Conservation (phyloP, 768 basidiomycete species). For the Tylopilus cervinicoccineus region DNA sequence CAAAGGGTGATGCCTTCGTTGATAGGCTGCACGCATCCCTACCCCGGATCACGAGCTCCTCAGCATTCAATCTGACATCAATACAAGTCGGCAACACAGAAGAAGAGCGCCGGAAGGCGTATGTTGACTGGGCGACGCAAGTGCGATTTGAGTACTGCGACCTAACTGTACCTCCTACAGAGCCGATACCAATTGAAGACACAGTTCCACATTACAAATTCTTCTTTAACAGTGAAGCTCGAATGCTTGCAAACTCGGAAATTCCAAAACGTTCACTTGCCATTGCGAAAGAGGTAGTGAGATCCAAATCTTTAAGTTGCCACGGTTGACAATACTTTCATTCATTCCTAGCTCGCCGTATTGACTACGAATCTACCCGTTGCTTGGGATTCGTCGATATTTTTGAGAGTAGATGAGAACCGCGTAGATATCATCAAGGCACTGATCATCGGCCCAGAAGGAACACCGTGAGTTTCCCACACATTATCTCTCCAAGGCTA, state of each 20-base stretch:
- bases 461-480: constrained; percentile 68
- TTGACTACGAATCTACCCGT: constrained; percentile 93
- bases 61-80: constrained; percentile 38
- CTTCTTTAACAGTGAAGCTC: constrained; percentile 76
- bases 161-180: constrained; percentile 48
- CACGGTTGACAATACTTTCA: constrained; percentile 8
- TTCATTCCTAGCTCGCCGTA: constrained; percentile 70
- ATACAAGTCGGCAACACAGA: constrained; percentile 51
- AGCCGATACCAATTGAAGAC: constrained; percentile 40
- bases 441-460: constrained; percentile 89
- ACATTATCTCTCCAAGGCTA: not conserved
- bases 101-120: constrained; percentile 62
- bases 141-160: constrained; percentile 92
- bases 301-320: not conserved
- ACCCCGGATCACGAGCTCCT: constrained; percentile 63
- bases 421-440: constrained; percentile 91
- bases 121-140: constrained; percentile 79
- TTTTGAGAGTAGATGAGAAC: constrained; percentile 88
- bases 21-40: constrained; percentile 70
- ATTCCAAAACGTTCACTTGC: constrained; percentile 90
- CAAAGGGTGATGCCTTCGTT: constrained; percentile 86
- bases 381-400: constrained; percentile 92
- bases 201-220: constrained; percentile 74
- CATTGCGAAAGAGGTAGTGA: constrained; percentile 87
- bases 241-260: constrained; percentile 79